These are phyloP conservation scores for Leucocoprinus leucothites DNA, from an alignment of 768 basidiomycete species.

Conservation along the genomic window DNA sequence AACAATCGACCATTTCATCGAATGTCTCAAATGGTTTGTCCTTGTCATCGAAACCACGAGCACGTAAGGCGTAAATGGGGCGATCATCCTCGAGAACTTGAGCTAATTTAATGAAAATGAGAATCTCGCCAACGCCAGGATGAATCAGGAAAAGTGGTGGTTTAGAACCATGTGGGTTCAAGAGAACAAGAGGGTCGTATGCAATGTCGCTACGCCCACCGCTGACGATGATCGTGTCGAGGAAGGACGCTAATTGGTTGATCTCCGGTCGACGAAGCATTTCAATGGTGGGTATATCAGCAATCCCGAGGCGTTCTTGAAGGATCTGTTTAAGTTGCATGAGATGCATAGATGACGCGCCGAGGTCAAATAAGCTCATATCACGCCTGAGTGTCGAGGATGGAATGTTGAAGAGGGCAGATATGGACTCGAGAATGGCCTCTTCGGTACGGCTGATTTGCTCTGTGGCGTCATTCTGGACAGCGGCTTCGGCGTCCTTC, in stretches of 20 bases:
- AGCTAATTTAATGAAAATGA: slow-evolving; percentile 6
- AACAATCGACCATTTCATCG: slow-evolving; percentile 5
- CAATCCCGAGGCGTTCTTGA: slow-evolving; percentile 2
- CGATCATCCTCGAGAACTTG: slow-evolving; percentile 5
- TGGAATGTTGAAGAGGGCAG: slow-evolving; percentile 3
- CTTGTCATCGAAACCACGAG: slow-evolving; percentile 6
- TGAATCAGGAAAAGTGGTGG: slow-evolving; percentile 9
- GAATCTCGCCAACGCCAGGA: slow-evolving; percentile 9
- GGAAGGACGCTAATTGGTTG: background rate
- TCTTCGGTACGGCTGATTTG: background rate
- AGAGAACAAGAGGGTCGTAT: slow-evolving; percentile 7
- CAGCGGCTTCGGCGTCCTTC: background rate
- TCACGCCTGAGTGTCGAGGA: background rate
- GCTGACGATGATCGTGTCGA: background rate
- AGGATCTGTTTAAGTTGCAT: slow-evolving; percentile 7
- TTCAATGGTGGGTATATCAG: slow-evolving; percentile 7
- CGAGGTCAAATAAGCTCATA: slow-evolving; percentile 8
- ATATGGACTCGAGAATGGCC: slow-evolving; percentile 3
- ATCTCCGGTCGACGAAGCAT: slow-evolving; percentile 8
- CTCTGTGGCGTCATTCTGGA: background rate
- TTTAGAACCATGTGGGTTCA: slow-evolving; percentile 3
- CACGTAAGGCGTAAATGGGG: slow-evolving; percentile 5
- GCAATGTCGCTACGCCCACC: background rate
- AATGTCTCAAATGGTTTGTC: slow-evolving; percentile 6
- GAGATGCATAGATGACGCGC: slow-evolving; percentile 9